Base-by-base conservation (phyloP, 139 green algal genomes). In the Marvania coccoides region DNA sequence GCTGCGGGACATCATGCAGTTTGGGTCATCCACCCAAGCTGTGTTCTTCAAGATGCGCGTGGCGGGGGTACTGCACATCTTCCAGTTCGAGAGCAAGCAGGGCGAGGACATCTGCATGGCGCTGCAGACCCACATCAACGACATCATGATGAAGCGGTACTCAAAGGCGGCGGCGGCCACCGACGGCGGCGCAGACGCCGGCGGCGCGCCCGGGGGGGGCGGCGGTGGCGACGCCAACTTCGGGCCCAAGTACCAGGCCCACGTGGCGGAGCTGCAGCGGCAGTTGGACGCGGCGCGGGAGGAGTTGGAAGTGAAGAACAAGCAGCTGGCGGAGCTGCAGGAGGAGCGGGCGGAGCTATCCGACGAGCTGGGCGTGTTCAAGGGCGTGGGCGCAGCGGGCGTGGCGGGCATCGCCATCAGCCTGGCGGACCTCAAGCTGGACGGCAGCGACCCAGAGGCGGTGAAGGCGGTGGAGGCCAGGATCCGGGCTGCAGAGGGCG, bases 41-140 rank as follows among this genome's bases (percentile, higher is more conserved):
- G 91, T 98, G 33, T 97, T 97, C 75, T 98, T 98, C 86, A 98
- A 98, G 80, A 98, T 98, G 93, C 84, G 93, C 6, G 90, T 98
- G 39, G 90, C 87, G 33, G 91, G 89, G 26, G 88, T 95, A 58
- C 75, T 98, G 82, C 93, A 98, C 76, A 91, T 97, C 56, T 97
- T 98, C 80, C 91, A 98, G 77, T 98, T 98, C 76, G 89, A 97
- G 68, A 96, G 87, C 15, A 63, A 67, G 65, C 82, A 95, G 72
- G 93, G 93, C 24, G 93, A 98, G 76, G 91, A 98, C 69, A 96
- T 98, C 64, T 98, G 93, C 86, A 89, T 96, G 81, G 91, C 91
- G 42, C 79, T 98, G 72, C 91, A 98, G 78, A 96, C 91, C 8
- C 93, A 98, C 82, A 98, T 98, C 84, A 96, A 97, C 68, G 93